Evolutionary conservation across 495 filamentous ascomycete species (phyloP).

Genomic region (Stereocaulon alpinum): DNA sequence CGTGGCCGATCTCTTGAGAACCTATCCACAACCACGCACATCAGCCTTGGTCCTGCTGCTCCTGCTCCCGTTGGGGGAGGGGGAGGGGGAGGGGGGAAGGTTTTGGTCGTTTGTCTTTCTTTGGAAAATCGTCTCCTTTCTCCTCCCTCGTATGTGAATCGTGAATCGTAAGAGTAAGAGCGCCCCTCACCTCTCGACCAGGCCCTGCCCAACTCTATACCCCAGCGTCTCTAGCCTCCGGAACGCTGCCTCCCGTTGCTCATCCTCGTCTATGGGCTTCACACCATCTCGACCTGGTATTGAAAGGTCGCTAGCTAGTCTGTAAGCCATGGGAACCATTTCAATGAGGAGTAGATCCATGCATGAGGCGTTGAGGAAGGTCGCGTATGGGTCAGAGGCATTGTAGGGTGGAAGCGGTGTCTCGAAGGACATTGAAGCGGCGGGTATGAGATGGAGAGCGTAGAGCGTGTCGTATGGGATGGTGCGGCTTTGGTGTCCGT

Average conservation of each 20-base stretch:
- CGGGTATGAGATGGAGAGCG: background rate
- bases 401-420: conserved; percentile 54
- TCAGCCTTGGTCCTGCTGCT: background rate
- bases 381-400: conserved; percentile 63
- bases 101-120: background rate
- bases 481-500: background rate
- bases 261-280: conserved; percentile 59
- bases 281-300: conserved; percentile 22
- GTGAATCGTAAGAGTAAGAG: no score
- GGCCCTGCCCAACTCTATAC: conserved; percentile 84
- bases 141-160: background rate
- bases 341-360: conserved; percentile 94
- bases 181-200: conserved; percentile 70
- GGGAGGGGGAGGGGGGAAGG: no score
- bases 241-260: conserved; percentile 70
- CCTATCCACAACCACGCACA: conserved; percentile 32
- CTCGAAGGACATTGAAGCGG: conserved; percentile 63
- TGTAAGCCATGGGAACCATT: conserved; percentile 86
- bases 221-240: conserved; percentile 76
- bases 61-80: background rate
- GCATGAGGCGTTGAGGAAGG: conserved; percentile 68
- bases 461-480: conserved; percentile 1
- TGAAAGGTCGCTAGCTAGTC: conserved; percentile 44
- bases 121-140: background rate
- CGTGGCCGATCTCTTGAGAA: conserved; percentile 82